phyloP scores from a whole-genome alignment of 805 yeast genomes.

The Danielia oregonensis region DNA sequence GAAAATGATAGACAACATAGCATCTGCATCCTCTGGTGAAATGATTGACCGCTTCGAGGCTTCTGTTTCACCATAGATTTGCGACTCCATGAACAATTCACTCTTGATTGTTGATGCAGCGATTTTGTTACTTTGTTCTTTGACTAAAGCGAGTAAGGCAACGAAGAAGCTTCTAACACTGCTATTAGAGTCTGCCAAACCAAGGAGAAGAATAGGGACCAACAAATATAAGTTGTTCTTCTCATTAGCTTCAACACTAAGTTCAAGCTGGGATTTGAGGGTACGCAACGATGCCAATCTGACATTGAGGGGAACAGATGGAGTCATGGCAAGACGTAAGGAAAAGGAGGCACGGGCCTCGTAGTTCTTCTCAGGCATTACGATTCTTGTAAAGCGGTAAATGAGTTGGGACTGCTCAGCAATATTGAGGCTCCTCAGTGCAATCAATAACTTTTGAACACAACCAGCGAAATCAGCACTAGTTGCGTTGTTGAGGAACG shows the following conservation, averaged over 20 bases:
- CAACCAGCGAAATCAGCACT: slow-evolving; percentile 41
- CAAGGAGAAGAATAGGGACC: slow-evolving; percentile 55
- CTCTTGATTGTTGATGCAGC: slow-evolving; percentile 24
- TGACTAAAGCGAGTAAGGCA: slow-evolving; percentile 18
- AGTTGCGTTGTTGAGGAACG: slow-evolving; percentile 33
- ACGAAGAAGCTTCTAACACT: slow-evolving; percentile 41
- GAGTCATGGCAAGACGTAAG: slow-evolving; percentile 52
- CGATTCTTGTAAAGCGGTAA: slow-evolving; percentile 6
- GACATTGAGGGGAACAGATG: slow-evolving; percentile 54
- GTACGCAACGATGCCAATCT: slow-evolving; percentile 48
- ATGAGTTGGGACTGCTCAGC: slow-evolving; percentile 6
- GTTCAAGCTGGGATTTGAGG: slow-evolving; percentile 30
- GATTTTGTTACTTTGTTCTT: slow-evolving; percentile 35
- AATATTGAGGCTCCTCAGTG: slow-evolving; percentile 27
- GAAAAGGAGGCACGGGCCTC: slow-evolving; percentile 56
- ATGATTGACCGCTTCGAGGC: slow-evolving; percentile 51
- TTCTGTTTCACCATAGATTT: slow-evolving; percentile 52
- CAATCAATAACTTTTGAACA: slow-evolving; percentile 40
- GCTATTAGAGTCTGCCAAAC: slow-evolving; percentile 48
- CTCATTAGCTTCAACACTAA: slow-evolving; percentile 21
- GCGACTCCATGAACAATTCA: slow-evolving; percentile 44
- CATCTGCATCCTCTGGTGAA: slow-evolving; percentile 62
- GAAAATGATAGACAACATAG: slow-evolving; percentile 25
- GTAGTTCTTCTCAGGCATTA: slow-evolving; percentile 4
- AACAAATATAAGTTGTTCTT: slow-evolving; percentile 44